Evolutionary conservation across 2,329 filamentous ascomycete species (phyloP).

Genomic region (Cladosporium velox): DNA sequence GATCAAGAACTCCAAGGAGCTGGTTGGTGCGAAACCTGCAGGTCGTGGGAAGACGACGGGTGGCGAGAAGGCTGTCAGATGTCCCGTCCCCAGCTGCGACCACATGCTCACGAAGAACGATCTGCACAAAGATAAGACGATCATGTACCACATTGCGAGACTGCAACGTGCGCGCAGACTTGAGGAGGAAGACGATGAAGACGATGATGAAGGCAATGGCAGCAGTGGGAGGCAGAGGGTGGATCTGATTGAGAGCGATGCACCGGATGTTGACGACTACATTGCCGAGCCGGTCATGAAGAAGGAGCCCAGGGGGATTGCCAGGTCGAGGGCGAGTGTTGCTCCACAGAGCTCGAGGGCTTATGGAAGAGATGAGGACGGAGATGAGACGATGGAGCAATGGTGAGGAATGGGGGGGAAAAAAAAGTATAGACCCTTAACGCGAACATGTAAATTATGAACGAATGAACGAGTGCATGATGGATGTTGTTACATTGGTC

Average conservation of each 20-base stretch:
- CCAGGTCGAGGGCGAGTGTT: slow-evolving; percentile 8
- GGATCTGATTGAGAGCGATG: slow-evolving; percentile 35
- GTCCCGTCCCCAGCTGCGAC: slow-evolving; percentile 66
- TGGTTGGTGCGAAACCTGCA: slow-evolving; percentile 23
- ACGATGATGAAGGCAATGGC: slow-evolving; percentile 37
- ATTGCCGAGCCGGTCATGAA: slow-evolving; percentile 22
- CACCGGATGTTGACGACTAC: slow-evolving; percentile 30
- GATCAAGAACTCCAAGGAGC: slow-evolving; percentile 36
- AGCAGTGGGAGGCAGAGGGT: slow-evolving; percentile 30
- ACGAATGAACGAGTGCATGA: background rate
- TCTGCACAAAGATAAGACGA: slow-evolving; percentile 58
- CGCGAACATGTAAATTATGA: background rate
- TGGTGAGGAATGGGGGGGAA: slow-evolving; percentile 2
- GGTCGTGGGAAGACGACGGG: slow-evolving; percentile 26
- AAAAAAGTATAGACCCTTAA: background rate
- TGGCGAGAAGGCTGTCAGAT: slow-evolving; percentile 49
- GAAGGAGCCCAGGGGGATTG: slow-evolving; percentile 20
- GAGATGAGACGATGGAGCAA: slow-evolving; percentile 20
- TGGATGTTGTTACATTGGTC: background rate
- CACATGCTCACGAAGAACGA: slow-evolving; percentile 55
- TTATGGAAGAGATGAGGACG: slow-evolving; percentile 19
- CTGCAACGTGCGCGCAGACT: slow-evolving; percentile 49
- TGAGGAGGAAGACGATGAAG: slow-evolving; percentile 49
- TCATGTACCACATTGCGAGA: slow-evolving; percentile 61
- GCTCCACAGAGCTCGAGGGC: slow-evolving; percentile 19